phyloP scores from a whole-genome alignment of 495 filamentous ascomycete species.

The Neurospora sp. region DNA sequence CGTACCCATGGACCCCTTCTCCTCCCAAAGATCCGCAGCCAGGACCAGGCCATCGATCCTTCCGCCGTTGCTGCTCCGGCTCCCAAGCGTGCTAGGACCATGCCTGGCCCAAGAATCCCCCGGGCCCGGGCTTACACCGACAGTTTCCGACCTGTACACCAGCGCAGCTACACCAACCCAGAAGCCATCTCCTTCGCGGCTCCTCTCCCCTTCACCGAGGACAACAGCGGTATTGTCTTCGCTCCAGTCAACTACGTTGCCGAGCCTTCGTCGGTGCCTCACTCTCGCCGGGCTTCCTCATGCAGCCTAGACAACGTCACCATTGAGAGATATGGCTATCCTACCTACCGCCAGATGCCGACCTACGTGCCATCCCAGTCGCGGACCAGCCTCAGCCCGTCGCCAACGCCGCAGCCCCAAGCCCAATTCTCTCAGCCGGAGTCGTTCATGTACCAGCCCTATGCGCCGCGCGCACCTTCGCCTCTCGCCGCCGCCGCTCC shows the following conservation, averaged over 20 bases:
- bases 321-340: constrained; percentile 63
- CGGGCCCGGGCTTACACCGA: constrained; percentile 18
- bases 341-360: constrained; percentile 70
- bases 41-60: constrained; percentile 61
- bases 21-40: constrained; percentile 76
- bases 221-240: constrained; percentile 37
- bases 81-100: constrained; percentile 32
- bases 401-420: constrained; percentile 21
- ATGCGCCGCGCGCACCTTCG: constrained; percentile 38
- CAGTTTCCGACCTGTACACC: constrained; percentile 39
- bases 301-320: constrained; percentile 58
- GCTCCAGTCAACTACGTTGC: constrained; percentile 58
- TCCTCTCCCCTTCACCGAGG: constrained; percentile 26
- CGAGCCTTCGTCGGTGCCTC: constrained; percentile 30
- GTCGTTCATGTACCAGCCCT: constrained; percentile 35
- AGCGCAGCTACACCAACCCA: constrained; percentile 59
- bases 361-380: constrained; percentile 46
- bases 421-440: constrained; percentile 27
- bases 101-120: constrained; percentile 7
- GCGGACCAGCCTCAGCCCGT: constrained; percentile 21
- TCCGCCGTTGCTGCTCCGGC: constrained; percentile 16
- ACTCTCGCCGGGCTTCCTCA: constrained; percentile 54
- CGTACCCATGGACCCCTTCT: constrained; percentile 71
- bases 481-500: constrained; percentile 34
- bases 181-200: constrained; percentile 47